Evolutionary conservation across 1,284 basidiomycete genomes (phyloP), one percentile per base, ranked within the genome.

Genomic region (Austroboletus novae-zelandiae): DNA sequence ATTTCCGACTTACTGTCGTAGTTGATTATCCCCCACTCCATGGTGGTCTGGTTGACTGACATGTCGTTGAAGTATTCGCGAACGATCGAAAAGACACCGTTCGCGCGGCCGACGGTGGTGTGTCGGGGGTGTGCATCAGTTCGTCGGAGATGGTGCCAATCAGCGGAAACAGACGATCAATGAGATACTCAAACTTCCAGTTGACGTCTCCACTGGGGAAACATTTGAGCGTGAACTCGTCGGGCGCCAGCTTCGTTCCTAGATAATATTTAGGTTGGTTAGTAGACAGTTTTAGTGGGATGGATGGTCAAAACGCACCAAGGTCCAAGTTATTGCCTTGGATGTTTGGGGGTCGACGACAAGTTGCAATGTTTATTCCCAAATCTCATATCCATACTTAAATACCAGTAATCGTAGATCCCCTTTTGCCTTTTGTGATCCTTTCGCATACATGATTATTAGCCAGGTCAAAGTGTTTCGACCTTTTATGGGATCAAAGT

Each of bases 31-130:
- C 37, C 62, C 61, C 58, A 61, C 55, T 69, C 71, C 59, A 56
- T 68, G 15, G 71, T 71, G 27, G 58, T 64, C 41, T 61, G 49
- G 48, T 59, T 23, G 51, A 55, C 47, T 32, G 44, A 45, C 45
- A 61, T 57, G 50, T 66, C 54, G 14, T 14, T 40, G 39, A 51
- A 50, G 57, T 65, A 64, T 9, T 60, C 49, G 34, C 66, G 65
- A 47, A 59, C 57, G 56, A 60, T 57, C 43, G 68, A 70, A 40
- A 56, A 55, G 59, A 70, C 40, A 50, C 61, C 64, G 45, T 57
- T 71, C 14, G 61, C 62, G 39, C 62, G 65, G 54, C 71, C 70
- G 36, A 72, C 44, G 47, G 71, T 72, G 44, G 58, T 50, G 53
- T 64, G 43, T 59, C 52, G 14, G 70, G 68, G 37, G 45, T 25